Evolutionary conservation across 345 rosid genomes (phyloP).

Genomic region (Luvunga scandens): DNA sequence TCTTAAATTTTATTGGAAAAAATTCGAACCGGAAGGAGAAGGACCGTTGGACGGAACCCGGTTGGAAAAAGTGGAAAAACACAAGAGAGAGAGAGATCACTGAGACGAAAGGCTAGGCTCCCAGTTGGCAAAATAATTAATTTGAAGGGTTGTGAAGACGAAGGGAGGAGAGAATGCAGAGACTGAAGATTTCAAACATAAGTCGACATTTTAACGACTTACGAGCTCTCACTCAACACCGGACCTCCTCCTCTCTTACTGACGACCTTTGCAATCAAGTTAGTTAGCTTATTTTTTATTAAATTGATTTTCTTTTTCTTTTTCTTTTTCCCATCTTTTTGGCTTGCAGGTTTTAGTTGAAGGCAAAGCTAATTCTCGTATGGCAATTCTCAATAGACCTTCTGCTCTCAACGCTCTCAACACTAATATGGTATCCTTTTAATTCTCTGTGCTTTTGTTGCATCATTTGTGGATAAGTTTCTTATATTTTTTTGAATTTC

Average conservation of each 20-base stretch:
- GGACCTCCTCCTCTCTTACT: constrained; percentile 42
- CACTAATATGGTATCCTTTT: constrained; percentile 53
- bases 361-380: constrained; percentile 63
- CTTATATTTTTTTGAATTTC: background rate
- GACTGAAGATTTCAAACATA: constrained; percentile 25
- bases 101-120: too few relatives aligned
- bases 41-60: background rate
- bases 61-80: background rate
- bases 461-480: background rate
- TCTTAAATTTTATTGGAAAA: background rate
- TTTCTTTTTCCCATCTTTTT: background rate
- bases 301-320: background rate
- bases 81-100: too few relatives aligned
- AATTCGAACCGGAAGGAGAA: background rate
- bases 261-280: constrained; percentile 47
- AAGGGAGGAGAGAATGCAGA: constrained; percentile 28
- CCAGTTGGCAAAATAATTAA: too few relatives aligned
- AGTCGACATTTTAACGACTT: constrained; percentile 28
- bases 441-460: background rate
- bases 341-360: constrained; percentile 62
- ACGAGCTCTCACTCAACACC: constrained; percentile 12
- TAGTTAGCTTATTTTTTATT: background rate
- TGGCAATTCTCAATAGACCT: constrained; percentile 86
- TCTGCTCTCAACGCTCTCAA: constrained; percentile 79
- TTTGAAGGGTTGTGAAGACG: background rate